Base-by-base conservation (phyloP, 495 filamentous ascomycete species). In the Xanthoparmelia taractica region DNA sequence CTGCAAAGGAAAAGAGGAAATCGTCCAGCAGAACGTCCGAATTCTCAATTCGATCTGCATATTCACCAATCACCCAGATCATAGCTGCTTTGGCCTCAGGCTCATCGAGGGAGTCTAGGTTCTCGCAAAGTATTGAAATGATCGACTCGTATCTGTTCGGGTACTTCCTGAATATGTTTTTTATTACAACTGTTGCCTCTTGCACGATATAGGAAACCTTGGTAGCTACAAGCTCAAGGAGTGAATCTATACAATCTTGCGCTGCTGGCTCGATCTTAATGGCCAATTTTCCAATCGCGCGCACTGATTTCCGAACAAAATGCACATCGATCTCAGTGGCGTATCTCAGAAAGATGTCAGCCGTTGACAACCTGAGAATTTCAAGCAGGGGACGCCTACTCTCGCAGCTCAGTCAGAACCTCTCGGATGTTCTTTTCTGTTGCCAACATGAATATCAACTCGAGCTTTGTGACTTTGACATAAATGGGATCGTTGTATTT, bases 401-500 rank as follows among this genome's bases (percentile, higher is more conserved):
- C 94, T 72, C 92, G 83, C 33, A 99, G 76, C 72, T 99, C 94
- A 38, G 95, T 94, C 57, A 99, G 73, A 3, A 99, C 95, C 68
- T 97, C 90, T 38, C 90, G 86, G 65, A 99, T 97, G 73, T 99
- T 99, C 66, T 89, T 89, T 73, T 97, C 92, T 29, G 86, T 96
- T 17, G 94, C 95, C 58, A 99, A 82, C 94, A 97, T 99, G 77
- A 97, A 97, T 70, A 99, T 97, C 63, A 99, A 80, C 73, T 99
- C 94, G 58, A 99, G 82, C 74, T 99, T 99, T 17, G 95, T 97
- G 67, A 99, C 94, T 75, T 99, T 99, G 77, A 99, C 94, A 70
- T 99, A 99, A 61, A 97, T 97, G 0, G 95, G 94, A 70, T 99
- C 94, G 68, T 99, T 99, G 78, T 99, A 99, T 81, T 99, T 99